Evolutionary conservation across 345 rosid genomes (phyloP).

Genomic region (Syzygium oleosum): DNA sequence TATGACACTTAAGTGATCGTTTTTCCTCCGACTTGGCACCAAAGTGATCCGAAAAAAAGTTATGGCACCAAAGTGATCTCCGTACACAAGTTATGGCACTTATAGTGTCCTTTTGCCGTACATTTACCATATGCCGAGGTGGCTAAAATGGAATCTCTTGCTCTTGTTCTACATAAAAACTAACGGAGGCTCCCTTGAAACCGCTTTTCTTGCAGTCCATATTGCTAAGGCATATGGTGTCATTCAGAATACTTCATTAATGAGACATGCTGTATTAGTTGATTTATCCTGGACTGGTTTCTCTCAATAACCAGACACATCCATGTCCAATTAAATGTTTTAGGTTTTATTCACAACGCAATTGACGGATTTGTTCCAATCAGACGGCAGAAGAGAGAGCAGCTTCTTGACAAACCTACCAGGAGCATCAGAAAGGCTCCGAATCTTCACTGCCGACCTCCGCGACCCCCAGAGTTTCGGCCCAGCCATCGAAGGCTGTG

Average conservation of each 20-base stretch:
- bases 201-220: neutral
- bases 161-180: neutral
- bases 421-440: slow-evolving; percentile 42
- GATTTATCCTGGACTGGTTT: neutral
- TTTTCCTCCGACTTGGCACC: too few relatives aligned
- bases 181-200: neutral
- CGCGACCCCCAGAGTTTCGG: slow-evolving; percentile 13
- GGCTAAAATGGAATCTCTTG: neutral
- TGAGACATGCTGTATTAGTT: neutral
- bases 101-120: too few relatives aligned
- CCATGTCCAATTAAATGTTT: neutral
- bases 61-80: too few relatives aligned
- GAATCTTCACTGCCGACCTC: slow-evolving; percentile 16
- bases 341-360: neutral
- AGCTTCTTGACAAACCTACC: slow-evolving; percentile 47
- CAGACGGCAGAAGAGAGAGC: slow-evolving; percentile 37
- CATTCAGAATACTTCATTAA: neutral
- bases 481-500: slow-evolving; percentile 15
- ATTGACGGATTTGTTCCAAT: neutral
- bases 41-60: too few relatives aligned
- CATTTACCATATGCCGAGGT: neutral
- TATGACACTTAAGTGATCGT: too few relatives aligned
- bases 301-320: neutral
- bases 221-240: neutral
- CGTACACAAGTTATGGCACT: too few relatives aligned